A percentile compares a stretch with the other conserved stretches of the same genome.
Evolutionary conservation across 1,284 basidiomycete genomes (phyloP).

Genomic region (Cryptococcus hybrid): DNA sequence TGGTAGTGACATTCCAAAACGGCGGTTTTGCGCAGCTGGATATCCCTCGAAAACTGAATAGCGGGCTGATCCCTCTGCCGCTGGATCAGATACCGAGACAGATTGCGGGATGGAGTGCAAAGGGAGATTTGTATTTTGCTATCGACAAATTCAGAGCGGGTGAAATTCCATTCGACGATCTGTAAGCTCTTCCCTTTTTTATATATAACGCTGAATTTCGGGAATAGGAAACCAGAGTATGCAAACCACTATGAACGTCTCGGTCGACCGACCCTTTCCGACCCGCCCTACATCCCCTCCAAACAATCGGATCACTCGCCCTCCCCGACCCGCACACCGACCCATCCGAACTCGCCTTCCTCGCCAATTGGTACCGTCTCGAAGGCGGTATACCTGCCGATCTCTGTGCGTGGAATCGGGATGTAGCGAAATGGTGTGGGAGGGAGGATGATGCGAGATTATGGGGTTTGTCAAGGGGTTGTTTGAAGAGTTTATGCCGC

Average conservation of each 20-base stretch:
- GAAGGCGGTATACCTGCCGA: conserved; percentile 57
- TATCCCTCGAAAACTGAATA: conserved; percentile 43
- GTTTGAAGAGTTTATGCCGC: conserved; percentile 50
- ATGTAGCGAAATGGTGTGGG: conserved; percentile 60
- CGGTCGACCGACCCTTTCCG: conserved; percentile 36
- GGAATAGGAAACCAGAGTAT: conserved; percentile 57
- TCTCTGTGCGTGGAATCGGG: conserved; percentile 52
- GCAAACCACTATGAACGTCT: conserved; percentile 46
- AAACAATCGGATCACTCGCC: conserved; percentile 32
- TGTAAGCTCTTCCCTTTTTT: conserved; percentile 52
- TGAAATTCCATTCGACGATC: conserved; percentile 80
- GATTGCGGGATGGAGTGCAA: conserved; percentile 66
- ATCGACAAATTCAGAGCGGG: conserved; percentile 59
- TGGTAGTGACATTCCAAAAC: conserved; percentile 74
- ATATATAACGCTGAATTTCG: neutral
- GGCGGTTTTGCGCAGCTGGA: conserved; percentile 80
- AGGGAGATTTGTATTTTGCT: conserved; percentile 69
- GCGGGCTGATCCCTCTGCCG: conserved; percentile 40
- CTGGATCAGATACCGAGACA: conserved; percentile 68
- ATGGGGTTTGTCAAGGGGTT: conserved; percentile 67
- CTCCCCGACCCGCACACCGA: conserved; percentile 51
- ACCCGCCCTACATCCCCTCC: conserved; percentile 45
- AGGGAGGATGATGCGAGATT: conserved; percentile 63
- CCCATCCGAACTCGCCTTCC: conserved; percentile 54
- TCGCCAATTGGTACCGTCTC: conserved; percentile 67